These are phyloP conservation scores for Salinomyces thailandicus DNA, from an alignment of 2,329 filamentous ascomycete species.

Conservation along the genomic window DNA sequence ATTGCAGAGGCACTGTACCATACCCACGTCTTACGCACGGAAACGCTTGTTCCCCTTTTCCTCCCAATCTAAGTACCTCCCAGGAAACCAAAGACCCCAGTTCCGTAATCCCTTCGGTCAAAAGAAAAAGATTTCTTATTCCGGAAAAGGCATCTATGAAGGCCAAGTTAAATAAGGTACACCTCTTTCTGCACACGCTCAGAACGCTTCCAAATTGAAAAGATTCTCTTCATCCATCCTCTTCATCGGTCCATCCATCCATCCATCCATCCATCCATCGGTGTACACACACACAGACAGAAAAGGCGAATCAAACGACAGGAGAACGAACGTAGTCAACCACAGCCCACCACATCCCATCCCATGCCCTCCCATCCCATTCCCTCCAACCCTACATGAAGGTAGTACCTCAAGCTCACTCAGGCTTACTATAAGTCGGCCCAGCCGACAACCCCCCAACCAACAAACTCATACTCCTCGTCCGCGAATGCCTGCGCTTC, in stretches of 20 bases:
- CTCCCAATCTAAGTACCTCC: too few relatives aligned
- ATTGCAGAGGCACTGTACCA: too few relatives aligned
- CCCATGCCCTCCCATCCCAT: neutral
- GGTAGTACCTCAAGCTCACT: neutral
- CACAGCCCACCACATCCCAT: neutral
- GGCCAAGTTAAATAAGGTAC: neutral
- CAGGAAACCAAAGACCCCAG: too few relatives aligned
- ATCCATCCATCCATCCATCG: too few relatives aligned
- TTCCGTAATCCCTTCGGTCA: too few relatives aligned
- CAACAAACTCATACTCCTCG: slow-evolving; percentile 15
- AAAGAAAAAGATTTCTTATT: too few relatives aligned
- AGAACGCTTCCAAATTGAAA: slow-evolving; percentile 2
- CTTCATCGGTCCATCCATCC: too few relatives aligned
- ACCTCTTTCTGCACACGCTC: slow-evolving; percentile 1
- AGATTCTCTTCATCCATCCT: neutral
- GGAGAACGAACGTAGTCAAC: neutral
- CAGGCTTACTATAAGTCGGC: slow-evolving; percentile 6
- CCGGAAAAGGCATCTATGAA: too few relatives aligned
- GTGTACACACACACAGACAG: too few relatives aligned
- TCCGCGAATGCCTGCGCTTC: slow-evolving; percentile 5
- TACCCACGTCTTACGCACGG: too few relatives aligned
- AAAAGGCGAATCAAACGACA: too few relatives aligned
- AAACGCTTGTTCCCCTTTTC: too few relatives aligned
- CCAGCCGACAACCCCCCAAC: slow-evolving; percentile 7
- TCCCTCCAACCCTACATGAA: neutral